phyloP scores from a whole-genome alignment of 2,329 filamentous ascomycete species.

The Hypoxylon sp. region DNA sequence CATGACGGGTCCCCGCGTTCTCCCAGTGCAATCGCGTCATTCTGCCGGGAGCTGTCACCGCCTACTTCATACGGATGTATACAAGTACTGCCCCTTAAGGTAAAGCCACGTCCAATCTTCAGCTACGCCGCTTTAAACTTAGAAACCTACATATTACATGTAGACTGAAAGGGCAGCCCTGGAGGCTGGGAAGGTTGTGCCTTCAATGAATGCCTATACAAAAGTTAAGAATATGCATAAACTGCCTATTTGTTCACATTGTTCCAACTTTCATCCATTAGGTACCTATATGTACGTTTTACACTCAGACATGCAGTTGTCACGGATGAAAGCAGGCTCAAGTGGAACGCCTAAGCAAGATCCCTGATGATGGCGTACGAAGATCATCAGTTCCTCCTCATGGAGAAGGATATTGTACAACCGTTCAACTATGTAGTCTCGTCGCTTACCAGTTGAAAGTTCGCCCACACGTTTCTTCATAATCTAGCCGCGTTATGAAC shows the following conservation, averaged over 20 bases:
- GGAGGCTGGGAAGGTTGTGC: neutral
- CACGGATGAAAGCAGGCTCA: neutral
- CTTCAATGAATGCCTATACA: neutral
- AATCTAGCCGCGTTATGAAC: too few relatives aligned
- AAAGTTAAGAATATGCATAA: neutral
- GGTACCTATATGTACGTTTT: too few relatives aligned
- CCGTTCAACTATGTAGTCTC: neutral
- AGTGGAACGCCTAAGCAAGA: neutral
- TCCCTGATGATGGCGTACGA: neutral
- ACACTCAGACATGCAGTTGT: neutral
- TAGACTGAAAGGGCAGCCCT: too few relatives aligned
- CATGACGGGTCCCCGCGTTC: slow-evolving; percentile 8
- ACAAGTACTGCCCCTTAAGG: neutral
- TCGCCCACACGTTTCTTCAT: too few relatives aligned
- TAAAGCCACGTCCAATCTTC: neutral
- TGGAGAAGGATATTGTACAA: neutral
- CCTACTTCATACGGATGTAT: slow-evolving; percentile 11
- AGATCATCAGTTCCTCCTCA: neutral
- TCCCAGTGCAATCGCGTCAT: slow-evolving; percentile 31
- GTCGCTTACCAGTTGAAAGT: neutral
- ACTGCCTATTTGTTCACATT: neutral
- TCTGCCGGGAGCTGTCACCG: slow-evolving; percentile 34
- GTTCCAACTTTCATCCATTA: too few relatives aligned
- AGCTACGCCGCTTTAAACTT: neutral
- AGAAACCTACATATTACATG: too few relatives aligned